A percentile compares a stretch with the other conserved stretches of the same genome.
Evolutionary conservation across 768 basidiomycete genomes (phyloP).

Genomic region (Cystobasidium onofrii): DNA sequence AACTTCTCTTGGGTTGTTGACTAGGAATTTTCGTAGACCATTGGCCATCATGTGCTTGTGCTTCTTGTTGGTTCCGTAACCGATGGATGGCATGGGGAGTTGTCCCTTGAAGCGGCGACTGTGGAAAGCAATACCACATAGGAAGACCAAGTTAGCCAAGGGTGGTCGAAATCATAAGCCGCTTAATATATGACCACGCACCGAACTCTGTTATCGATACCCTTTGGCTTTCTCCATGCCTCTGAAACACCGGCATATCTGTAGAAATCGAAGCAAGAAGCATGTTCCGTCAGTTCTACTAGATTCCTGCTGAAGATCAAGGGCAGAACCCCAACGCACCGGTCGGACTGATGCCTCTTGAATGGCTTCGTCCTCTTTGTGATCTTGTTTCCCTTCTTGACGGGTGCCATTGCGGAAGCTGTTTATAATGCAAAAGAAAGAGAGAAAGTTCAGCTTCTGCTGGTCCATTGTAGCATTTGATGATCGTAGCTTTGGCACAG

Average conservation of each 20-base stretch:
- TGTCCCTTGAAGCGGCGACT: constrained; percentile 61
- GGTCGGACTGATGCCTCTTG: constrained; percentile 18
- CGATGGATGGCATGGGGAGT: constrained; percentile 90
- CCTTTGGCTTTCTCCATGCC: constrained; percentile 99
- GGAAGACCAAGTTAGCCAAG: too few species aligned
- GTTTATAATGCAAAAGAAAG: neutral
- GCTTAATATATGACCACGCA: constrained; percentile 51
- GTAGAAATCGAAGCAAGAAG: neutral
- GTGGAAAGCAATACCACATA: constrained; percentile 26
- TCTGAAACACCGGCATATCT: constrained; percentile 52
- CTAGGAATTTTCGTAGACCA: constrained; percentile 90
- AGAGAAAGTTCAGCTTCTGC: neutral
- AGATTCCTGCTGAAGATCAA: too few species aligned
- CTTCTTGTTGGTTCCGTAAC: constrained; percentile 89
- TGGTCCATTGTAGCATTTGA: neutral
- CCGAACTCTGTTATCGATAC: constrained; percentile 99
- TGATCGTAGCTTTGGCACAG: neutral
- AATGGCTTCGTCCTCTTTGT: constrained; percentile 15
- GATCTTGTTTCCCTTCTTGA: constrained; percentile 6
- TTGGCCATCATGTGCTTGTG: constrained; percentile 93
- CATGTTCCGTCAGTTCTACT: neutral
- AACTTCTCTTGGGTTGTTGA: constrained; percentile 85
- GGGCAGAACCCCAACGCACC: constrained; percentile 6
- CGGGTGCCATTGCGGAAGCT: constrained; percentile 10
- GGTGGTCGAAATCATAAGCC: too few species aligned